These are phyloP conservation scores for Colletotrichum sublineola DNA, from an alignment of 2,329 filamentous ascomycete species.

Conservation along the genomic window DNA sequence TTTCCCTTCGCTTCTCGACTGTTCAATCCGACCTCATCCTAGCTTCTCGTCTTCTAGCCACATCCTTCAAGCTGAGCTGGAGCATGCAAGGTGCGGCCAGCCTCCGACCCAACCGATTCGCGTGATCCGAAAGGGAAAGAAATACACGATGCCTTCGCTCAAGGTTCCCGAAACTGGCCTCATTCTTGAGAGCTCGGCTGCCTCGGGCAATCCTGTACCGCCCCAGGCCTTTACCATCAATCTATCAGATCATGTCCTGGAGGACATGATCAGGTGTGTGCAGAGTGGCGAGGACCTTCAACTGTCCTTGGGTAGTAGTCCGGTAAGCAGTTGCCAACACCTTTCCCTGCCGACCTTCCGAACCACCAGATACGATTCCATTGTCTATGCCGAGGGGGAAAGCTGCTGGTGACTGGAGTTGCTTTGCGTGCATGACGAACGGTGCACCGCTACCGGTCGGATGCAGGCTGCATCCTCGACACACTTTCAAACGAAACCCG, in stretches of 20 bases:
- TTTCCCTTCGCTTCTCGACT: not conserved
- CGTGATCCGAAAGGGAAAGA: constrained; percentile 25
- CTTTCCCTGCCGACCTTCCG: constrained; percentile 7
- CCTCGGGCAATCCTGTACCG: constrained; percentile 56
- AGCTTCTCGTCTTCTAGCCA: not conserved
- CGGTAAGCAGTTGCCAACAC: constrained; percentile 62
- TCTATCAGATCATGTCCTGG: constrained; percentile 70
- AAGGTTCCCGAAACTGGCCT: constrained; percentile 70
- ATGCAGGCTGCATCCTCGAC: constrained; percentile 3
- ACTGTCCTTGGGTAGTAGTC: constrained; percentile 68
- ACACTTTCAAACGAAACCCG: constrained; percentile 3
- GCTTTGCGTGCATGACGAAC: constrained; percentile 27
- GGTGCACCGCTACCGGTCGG: constrained; percentile 18
- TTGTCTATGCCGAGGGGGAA: constrained; percentile 31
- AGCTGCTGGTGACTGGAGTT: not conserved
- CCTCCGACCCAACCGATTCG: constrained; percentile 22
- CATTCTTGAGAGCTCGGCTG: constrained; percentile 65
- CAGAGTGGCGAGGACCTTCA: constrained; percentile 69
- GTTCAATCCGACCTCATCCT: not conserved
- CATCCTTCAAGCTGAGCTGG: constrained; percentile 15
- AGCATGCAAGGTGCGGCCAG: constrained; percentile 38
- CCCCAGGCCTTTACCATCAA: constrained; percentile 70
- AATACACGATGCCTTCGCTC: constrained; percentile 64
- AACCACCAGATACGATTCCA: constrained; percentile 12
- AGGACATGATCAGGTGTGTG: constrained; percentile 72